Evolutionary conservation across 345 rosid genomes (phyloP).

Genomic region (Aethionema arabicum): DNA sequence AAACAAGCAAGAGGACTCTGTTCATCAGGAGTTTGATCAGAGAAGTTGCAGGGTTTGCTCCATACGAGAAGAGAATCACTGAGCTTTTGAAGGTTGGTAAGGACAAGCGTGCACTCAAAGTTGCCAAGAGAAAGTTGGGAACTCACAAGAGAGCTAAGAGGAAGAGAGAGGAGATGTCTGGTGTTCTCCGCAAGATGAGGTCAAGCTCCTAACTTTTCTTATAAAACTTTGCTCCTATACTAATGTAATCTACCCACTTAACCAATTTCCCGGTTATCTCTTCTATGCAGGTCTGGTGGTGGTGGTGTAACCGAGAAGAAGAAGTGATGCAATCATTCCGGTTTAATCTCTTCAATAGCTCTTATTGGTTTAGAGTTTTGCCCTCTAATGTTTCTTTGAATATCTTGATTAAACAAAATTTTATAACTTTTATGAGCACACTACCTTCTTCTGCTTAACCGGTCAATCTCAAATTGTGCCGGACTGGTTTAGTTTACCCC

Average conservation of each 20-base stretch:
- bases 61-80: slow-evolving; percentile 82
- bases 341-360: not conserved
- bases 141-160: slow-evolving; percentile 93
- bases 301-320: slow-evolving; percentile 64
- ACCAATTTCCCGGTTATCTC: too few relatives aligned
- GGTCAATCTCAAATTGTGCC: too few relatives aligned
- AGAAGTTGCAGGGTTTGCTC: slow-evolving; percentile 95
- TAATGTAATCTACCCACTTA: not conserved
- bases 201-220: slow-evolving; percentile 16
- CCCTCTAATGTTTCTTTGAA: slow-evolving; percentile 3
- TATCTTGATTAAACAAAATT: not conserved
- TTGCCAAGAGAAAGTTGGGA: slow-evolving; percentile 84
- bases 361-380: not conserved
- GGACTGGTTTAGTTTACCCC: too few relatives aligned
- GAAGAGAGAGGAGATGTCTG: slow-evolving; percentile 93
- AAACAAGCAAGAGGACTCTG: slow-evolving; percentile 80
- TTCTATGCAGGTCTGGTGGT: slow-evolving; percentile 48
- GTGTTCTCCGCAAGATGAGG: slow-evolving; percentile 81
- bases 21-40: slow-evolving; percentile 67
- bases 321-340: slow-evolving; percentile 39
- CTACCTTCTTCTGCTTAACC: too few relatives aligned
- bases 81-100: slow-evolving; percentile 89
- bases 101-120: slow-evolving; percentile 87
- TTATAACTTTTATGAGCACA: slow-evolving; percentile 1
- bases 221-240: not conserved